These are phyloP conservation scores for Keithomyces neogunnii DNA, from an alignment of 2,329 filamentous ascomycete genomes.

Conservation along the genomic window DNA sequence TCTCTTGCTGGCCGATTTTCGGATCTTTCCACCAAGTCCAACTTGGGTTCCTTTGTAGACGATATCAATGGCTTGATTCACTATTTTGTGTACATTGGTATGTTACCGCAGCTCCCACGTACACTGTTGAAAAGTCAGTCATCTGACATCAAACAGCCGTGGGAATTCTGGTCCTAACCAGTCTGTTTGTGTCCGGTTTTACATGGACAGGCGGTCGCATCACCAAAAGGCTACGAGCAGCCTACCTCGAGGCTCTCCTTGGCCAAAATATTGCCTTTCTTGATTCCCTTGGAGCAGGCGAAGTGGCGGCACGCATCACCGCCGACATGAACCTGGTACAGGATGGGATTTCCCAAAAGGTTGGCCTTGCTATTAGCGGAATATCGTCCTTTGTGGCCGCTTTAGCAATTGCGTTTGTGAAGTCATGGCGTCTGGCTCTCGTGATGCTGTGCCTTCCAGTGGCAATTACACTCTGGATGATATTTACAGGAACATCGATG, in stretches of 20 bases:
- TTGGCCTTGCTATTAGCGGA: slow-evolving; percentile 32
- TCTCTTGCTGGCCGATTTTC: neutral
- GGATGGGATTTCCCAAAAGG: slow-evolving; percentile 42
- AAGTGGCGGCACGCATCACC: slow-evolving; percentile 28
- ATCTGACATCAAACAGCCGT: neutral
- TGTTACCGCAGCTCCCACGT: neutral
- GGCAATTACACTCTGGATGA: neutral
- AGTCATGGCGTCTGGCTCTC: slow-evolving; percentile 42
- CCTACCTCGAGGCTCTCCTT: neutral
- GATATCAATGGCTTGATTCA: neutral
- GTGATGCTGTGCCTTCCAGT: slow-evolving; percentile 17
- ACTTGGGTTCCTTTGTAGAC: neutral
- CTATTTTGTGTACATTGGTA: slow-evolving; percentile 1
- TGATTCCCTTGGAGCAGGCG: slow-evolving; percentile 29
- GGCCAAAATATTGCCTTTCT: slow-evolving; percentile 42
- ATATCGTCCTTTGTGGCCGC: slow-evolving; percentile 33
- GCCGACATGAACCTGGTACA: slow-evolving; percentile 41
- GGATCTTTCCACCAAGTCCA: neutral
- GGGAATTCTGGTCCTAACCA: neutral
- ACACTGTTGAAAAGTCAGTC: too few species aligned
- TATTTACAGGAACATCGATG: neutral
- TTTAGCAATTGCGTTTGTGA: slow-evolving; percentile 40
- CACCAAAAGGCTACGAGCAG: neutral
- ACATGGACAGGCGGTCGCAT: slow-evolving; percentile 1
- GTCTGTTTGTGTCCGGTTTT: neutral